These are phyloP conservation scores for Phaffia rhodozyma DNA, from an alignment of 1,284 basidiomycete species.

Conservation along the genomic window DNA sequence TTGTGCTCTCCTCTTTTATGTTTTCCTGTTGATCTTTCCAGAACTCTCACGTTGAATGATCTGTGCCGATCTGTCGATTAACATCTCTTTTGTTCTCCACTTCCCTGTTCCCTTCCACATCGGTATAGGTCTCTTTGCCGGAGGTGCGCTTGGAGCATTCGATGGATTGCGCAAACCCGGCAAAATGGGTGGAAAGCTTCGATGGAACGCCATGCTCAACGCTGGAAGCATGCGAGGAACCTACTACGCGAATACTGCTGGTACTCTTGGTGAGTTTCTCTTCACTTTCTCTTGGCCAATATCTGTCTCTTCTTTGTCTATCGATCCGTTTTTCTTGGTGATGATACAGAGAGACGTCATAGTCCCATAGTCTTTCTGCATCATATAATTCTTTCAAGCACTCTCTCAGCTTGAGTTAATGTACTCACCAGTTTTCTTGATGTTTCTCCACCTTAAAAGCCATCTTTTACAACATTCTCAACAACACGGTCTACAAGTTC, in stretches of 20 bases:
- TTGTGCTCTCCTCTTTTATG: conserved; percentile 20
- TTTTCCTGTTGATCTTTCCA: conserved; percentile 34
- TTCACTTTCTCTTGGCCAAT: conserved; percentile 7
- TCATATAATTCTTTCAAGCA: background rate
- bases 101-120: conserved; percentile 35
- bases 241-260: conserved; percentile 96
- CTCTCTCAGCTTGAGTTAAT: background rate
- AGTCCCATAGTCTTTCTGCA: no score
- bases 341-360: no score
- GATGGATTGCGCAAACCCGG: conserved; percentile 80
- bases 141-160: conserved; percentile 88
- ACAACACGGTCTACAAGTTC: conserved; percentile 78
- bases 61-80: conserved; percentile 10
- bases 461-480: conserved; percentile 90
- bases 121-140: conserved; percentile 71
- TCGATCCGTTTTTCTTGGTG: background rate
- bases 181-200: conserved; percentile 55
- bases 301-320: background rate
- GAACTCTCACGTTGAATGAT: background rate
- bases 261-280: conserved; percentile 65
- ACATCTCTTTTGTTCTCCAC: conserved; percentile 22
- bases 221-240: conserved; percentile 91
- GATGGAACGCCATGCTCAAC: conserved; percentile 95
- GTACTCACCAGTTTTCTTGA: background rate
- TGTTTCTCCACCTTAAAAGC: conserved; percentile 41